Conservation (phyloP, 495 filamentous ascomycete genomes). For the Opeltia flavorubescens region DNA sequence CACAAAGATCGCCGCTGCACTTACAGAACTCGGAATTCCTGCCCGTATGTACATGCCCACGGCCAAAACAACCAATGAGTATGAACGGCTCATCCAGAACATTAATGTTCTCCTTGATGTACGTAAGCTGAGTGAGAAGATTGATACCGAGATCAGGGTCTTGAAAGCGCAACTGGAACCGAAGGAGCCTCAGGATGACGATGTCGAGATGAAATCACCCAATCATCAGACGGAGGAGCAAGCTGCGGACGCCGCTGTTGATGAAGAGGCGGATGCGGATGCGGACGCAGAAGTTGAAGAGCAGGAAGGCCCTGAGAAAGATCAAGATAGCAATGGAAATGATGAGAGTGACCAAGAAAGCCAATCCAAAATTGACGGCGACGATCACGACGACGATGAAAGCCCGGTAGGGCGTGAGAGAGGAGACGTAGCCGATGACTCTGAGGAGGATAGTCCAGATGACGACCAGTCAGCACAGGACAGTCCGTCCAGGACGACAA, state of each 20-base stretch:
- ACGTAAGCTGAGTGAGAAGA: constrained; percentile 70
- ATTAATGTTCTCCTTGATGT: constrained; percentile 69
- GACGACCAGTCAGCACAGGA: background rate
- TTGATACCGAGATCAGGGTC: constrained; percentile 69
- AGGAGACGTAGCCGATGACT: background rate
- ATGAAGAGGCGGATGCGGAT: constrained; percentile 3
- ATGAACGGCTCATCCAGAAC: constrained; percentile 61
- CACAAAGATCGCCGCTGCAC: constrained; percentile 58
- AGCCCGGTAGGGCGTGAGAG: constrained; percentile 2
- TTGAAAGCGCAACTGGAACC: constrained; percentile 52
- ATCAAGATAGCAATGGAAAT: background rate
- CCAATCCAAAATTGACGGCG: background rate
- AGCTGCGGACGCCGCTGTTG: constrained; percentile 6
- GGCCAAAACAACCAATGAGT: constrained; percentile 58
- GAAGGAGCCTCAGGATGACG: constrained; percentile 31
- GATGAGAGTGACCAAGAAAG: background rate
- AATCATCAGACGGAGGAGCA: background rate
- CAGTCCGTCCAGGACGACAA: background rate
- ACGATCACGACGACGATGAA: constrained; percentile 3
- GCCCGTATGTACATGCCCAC: constrained; percentile 76
- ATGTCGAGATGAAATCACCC: constrained; percentile 4
- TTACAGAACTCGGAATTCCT: constrained; percentile 69
- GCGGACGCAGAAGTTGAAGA: constrained; percentile 7
- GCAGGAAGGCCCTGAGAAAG: background rate
- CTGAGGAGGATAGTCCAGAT: background rate